phyloP scores from a whole-genome alignment of 129 eudicot species.

The Chrysanthemum lavandulifolium region DNA sequence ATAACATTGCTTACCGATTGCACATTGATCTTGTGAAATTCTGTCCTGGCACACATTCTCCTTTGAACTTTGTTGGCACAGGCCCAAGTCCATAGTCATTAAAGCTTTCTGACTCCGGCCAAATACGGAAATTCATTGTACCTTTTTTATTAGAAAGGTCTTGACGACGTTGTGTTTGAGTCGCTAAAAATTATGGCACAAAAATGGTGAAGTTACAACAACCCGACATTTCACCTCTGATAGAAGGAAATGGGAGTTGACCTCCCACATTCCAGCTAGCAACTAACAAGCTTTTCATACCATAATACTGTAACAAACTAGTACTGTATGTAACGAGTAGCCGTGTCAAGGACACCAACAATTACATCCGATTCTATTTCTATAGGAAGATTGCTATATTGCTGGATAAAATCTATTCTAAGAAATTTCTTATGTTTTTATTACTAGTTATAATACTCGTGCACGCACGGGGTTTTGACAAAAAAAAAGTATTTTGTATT shows the following conservation, averaged over 20 bases:
- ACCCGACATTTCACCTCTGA: too few species aligned
- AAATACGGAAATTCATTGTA: slow-evolving; percentile 41
- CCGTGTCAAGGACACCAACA: slow-evolving; percentile 60
- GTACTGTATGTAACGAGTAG: slow-evolving; percentile 28
- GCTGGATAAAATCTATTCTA: slow-evolving; percentile 35
- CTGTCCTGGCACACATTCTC: slow-evolving; percentile 55
- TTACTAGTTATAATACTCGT: too few species aligned
- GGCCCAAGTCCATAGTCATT: slow-evolving; percentile 59
- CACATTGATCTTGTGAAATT: slow-evolving; percentile 57
- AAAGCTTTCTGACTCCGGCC: slow-evolving; percentile 82
- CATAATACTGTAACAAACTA: not conserved
- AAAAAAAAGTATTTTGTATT: too few species aligned
- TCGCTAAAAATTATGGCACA: too few species aligned
- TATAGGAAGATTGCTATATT: slow-evolving; percentile 29
- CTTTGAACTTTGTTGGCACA: slow-evolving; percentile 51
- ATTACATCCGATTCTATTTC: slow-evolving; percentile 41
- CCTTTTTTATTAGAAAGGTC: not conserved
- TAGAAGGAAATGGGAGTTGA: too few species aligned
- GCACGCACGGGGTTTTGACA: too few species aligned
- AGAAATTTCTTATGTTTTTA: slow-evolving; percentile 30
- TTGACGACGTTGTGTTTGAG: not conserved
- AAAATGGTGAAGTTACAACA: too few species aligned
- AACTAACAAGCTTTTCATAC: too few species aligned
- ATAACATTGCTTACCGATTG: slow-evolving; percentile 42
- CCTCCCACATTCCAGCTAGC: too few species aligned